Base-by-base conservation (phyloP, 352 stramenopile species). In the Paralagenidium karlingii region DNA sequence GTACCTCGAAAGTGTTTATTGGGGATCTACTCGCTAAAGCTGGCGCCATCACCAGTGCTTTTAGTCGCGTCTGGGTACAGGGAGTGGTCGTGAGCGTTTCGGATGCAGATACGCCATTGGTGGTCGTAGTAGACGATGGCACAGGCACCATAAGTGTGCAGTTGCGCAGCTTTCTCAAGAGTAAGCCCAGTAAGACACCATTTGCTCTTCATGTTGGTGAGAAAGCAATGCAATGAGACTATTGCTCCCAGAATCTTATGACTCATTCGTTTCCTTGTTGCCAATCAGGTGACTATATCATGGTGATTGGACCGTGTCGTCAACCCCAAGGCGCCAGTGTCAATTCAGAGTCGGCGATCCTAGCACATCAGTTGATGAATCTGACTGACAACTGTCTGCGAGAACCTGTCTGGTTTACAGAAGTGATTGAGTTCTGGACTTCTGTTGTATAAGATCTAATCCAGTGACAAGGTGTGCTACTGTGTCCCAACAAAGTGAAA, bases 351-450 rank as follows among this genome's bases (percentile, higher is more conserved):
- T 47, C 49, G n/a, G 59, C 37, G 8, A 37, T 83, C 21, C 31
- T 79, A 36, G 70, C 70, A 3, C 70, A 85, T 41, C 70, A 85
- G 29, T 43, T 82, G 20, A 58, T 85, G 25, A 58, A 55, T 6
- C 54, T 85, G 8, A 55, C 68, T 31, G 45, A 48, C 32, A 82
- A 82, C 34, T 21, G 56, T 31, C 67, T 80, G 38, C 61, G 70
- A 16, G 70, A 85, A 38, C n/a, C 65, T 2, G 53, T 76, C 36
- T 85, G 70, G 70, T 75, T 73, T 39, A 51, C 82, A 3, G 70
- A 85, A 44, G 70, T 85, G 30, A 58, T 77, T 34, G 70, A 85
- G 46, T 85, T 82, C 45, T 82, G 70, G 70, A 62, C 45, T 3
- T 58, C 57, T 5, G 53, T 78, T 19, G 58, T 71, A 11, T 30